phyloP scores from a whole-genome alignment of 73 alveolate species.

The Paramecium primaurelia region DNA sequence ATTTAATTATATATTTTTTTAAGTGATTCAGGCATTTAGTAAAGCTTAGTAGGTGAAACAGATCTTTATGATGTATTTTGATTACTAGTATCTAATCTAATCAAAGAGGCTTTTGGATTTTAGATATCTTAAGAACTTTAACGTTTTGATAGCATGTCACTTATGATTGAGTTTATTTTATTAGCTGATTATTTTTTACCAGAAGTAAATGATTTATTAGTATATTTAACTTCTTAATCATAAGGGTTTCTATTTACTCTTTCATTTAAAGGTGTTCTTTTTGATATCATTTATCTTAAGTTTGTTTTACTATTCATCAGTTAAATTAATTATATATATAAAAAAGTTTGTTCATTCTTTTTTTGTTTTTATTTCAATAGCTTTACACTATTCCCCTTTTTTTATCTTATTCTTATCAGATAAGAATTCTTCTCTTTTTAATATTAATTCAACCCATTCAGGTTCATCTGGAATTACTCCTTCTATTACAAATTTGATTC shows the following conservation, averaged over 20 bases:
- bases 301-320: constrained; percentile 23
- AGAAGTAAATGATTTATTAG: constrained; percentile 9
- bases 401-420: background rate
- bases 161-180: constrained; percentile 10
- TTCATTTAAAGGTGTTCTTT: background rate
- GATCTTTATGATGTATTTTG: background rate
- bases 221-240: background rate
- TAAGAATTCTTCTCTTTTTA: background rate
- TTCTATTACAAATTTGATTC: background rate
- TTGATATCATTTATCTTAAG: background rate
- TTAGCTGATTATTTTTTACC: constrained; percentile 14
- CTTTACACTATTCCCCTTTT: background rate
- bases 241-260: background rate
- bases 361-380: background rate
- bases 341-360: background rate
- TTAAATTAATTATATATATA: background rate
- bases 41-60: background rate
- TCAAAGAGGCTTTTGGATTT: background rate
- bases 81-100: background rate
- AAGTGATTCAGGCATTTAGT: constrained; percentile 6
- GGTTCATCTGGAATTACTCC: constrained; percentile 20
- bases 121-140: background rate
- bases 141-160: background rate
- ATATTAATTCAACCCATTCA: background rate
- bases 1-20: background rate